These are phyloP conservation scores for Alternaria triticina DNA, from an alignment of 2,329 filamentous ascomycete genomes.

Conservation along the genomic window DNA sequence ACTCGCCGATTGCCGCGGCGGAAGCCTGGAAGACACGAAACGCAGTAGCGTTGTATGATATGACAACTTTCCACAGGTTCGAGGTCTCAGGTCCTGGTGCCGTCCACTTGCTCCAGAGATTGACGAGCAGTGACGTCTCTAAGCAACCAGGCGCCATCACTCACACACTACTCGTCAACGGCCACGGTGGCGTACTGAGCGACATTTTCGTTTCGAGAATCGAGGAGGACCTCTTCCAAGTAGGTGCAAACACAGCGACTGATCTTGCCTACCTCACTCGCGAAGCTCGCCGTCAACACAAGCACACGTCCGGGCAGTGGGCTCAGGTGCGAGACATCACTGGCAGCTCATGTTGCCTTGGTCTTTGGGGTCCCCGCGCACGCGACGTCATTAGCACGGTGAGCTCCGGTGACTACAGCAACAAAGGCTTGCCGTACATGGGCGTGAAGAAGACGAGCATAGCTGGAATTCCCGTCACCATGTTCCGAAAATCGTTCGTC, in stretches of 20 bases:
- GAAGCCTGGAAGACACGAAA: constrained; percentile 71
- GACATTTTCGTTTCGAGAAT: constrained; percentile 65
- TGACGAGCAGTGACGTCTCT: constrained; percentile 60
- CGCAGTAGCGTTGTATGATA: constrained; percentile 67
- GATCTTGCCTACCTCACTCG: constrained; percentile 62
- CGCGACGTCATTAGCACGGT: constrained; percentile 58
- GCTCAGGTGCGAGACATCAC: constrained; percentile 66
- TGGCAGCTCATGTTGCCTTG: constrained; percentile 65
- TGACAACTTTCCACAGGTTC: constrained; percentile 65
- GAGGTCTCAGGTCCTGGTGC: constrained; percentile 66
- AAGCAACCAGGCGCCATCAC: constrained; percentile 59
- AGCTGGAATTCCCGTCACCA: constrained; percentile 62
- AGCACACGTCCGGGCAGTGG: constrained; percentile 50
- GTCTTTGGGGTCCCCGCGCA: constrained; percentile 67
- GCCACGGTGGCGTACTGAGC: constrained; percentile 60
- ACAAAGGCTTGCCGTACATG: constrained; percentile 58
- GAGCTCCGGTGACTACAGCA: constrained; percentile 55
- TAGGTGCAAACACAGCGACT: constrained; percentile 62
- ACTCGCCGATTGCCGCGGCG: constrained; percentile 64
- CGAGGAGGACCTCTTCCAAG: constrained; percentile 58
- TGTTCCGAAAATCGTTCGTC: constrained; percentile 64
- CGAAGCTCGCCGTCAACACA: constrained; percentile 59
- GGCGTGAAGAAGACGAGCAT: constrained; percentile 58
- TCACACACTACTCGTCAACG: constrained; percentile 64
- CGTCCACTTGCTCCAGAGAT: constrained; percentile 59